phyloP scores from a whole-genome alignment of 2,329 filamentous ascomycete genomes.

The Colletotrichum noveboracense region DNA sequence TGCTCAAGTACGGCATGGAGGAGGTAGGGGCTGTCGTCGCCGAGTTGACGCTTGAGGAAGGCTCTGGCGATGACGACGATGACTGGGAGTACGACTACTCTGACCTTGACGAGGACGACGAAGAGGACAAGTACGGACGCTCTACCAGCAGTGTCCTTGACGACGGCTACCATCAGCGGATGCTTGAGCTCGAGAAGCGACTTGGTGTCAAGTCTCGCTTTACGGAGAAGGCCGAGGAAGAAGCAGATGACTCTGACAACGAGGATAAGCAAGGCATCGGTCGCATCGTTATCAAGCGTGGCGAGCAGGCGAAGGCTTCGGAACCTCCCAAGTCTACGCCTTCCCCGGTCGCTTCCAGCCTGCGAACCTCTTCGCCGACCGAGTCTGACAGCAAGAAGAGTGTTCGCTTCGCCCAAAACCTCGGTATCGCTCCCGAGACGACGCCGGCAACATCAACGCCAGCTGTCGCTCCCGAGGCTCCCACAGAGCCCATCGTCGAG shows the following conservation, averaged over 20 bases:
- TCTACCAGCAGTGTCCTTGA: slow-evolving; percentile 71
- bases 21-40: slow-evolving; percentile 93
- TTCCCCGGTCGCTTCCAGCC: slow-evolving; percentile 20
- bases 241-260: slow-evolving; percentile 36
- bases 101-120: slow-evolving; percentile 63
- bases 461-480: background rate
- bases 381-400: slow-evolving; percentile 61
- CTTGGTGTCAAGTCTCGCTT: slow-evolving; percentile 64
- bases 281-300: slow-evolving; percentile 54
- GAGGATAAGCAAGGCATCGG: slow-evolving; percentile 58
- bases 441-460: background rate
- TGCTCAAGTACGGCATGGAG: slow-evolving; percentile 87
- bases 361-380: slow-evolving; percentile 10
- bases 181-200: slow-evolving; percentile 84
- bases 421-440: slow-evolving; percentile 69
- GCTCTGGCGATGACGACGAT: slow-evolving; percentile 54
- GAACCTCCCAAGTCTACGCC: background rate
- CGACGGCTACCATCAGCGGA: slow-evolving; percentile 78
- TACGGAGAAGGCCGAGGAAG: slow-evolving; percentile 38
- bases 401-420: slow-evolving; percentile 77
- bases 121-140: slow-evolving; percentile 79
- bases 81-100: slow-evolving; percentile 54
- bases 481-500: slow-evolving; percentile 41
- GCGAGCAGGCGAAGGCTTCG: background rate
- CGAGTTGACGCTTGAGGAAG: slow-evolving; percentile 84